phyloP scores from a whole-genome alignment of 495 filamentous ascomycete genomes.

The Trichodelitschia bisporula region DNA sequence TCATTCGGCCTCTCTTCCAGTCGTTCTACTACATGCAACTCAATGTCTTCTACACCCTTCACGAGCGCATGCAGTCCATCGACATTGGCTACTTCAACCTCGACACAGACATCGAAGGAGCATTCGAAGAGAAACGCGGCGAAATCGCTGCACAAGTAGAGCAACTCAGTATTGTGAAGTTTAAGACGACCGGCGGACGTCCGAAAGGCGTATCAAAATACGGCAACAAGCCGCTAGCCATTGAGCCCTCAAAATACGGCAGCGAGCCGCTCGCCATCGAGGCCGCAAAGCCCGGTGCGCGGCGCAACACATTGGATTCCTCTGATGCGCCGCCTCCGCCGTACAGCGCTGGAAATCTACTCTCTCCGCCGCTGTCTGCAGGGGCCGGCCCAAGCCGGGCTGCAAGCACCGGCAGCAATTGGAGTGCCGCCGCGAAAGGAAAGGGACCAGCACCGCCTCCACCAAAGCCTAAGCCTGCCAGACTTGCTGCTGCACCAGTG shows the following conservation, averaged over 20 bases:
- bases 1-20: conserved; percentile 93
- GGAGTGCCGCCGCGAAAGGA: conserved; percentile 40
- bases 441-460: conserved; percentile 75
- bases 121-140: conserved; percentile 69
- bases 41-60: conserved; percentile 96
- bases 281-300: conserved; percentile 11
- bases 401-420: conserved; percentile 30
- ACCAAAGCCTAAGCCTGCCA: conserved; percentile 69
- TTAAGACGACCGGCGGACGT: conserved; percentile 56
- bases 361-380: conserved; percentile 9
- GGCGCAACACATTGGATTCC: conserved; percentile 21
- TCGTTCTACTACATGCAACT: conserved; percentile 99
- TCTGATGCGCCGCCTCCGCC: conserved; percentile 45
- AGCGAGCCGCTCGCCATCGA: conserved; percentile 7
- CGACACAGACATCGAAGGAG: conserved; percentile 66
- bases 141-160: conserved; percentile 66
- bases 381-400: conserved; percentile 13
- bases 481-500: conserved; percentile 27
- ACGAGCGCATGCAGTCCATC: conserved; percentile 90
- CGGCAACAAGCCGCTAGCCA: conserved; percentile 10
- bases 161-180: conserved; percentile 57
- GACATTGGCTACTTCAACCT: conserved; percentile 97
- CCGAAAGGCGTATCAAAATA: conserved; percentile 26
- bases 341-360: conserved; percentile 20
- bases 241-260: not conserved